Percentiles rank a stretch among this genome's conserved stretches.
Evolutionary conservation across 495 filamentous ascomycete genomes (phyloP).

Genomic region (Parmelia sp.): DNA sequence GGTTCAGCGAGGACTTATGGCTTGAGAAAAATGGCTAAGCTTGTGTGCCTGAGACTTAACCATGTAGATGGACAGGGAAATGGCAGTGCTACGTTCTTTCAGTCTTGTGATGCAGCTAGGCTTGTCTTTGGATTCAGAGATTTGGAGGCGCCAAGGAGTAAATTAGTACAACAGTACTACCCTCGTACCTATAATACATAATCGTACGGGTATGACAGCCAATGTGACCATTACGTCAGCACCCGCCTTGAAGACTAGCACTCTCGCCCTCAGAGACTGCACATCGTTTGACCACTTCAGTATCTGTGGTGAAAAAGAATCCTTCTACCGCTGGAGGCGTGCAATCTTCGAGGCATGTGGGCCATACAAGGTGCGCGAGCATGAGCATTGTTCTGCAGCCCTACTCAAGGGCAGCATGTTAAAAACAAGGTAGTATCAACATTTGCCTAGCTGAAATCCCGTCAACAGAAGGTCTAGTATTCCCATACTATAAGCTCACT

Average conservation of each 20-base stretch:
- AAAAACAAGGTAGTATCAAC: too few relatives aligned
- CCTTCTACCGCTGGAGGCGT: too few relatives aligned
- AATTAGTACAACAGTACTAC: too few relatives aligned
- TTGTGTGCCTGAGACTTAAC: background rate
- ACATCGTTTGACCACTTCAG: background rate
- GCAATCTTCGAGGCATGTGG: too few relatives aligned
- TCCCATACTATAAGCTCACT: background rate
- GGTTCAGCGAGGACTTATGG: background rate
- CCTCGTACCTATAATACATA: too few relatives aligned
- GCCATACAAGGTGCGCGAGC: too few relatives aligned
- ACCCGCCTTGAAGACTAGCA: background rate
- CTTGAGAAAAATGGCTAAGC: background rate
- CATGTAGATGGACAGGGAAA: background rate
- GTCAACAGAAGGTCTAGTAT: background rate
- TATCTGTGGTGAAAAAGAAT: background rate
- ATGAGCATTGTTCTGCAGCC: too few relatives aligned
- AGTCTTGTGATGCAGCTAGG: too few relatives aligned
- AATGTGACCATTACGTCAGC: background rate
- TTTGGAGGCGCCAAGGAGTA: too few relatives aligned
- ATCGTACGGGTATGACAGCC: background rate
- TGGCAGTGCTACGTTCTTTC: too few relatives aligned
- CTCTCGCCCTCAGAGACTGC: background rate
- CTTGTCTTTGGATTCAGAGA: too few relatives aligned
- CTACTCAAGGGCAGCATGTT: too few relatives aligned
- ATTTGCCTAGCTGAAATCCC: background rate